phyloP scores from a whole-genome alignment of 116 monocot species.

The Cymodocea nodosa region DNA sequence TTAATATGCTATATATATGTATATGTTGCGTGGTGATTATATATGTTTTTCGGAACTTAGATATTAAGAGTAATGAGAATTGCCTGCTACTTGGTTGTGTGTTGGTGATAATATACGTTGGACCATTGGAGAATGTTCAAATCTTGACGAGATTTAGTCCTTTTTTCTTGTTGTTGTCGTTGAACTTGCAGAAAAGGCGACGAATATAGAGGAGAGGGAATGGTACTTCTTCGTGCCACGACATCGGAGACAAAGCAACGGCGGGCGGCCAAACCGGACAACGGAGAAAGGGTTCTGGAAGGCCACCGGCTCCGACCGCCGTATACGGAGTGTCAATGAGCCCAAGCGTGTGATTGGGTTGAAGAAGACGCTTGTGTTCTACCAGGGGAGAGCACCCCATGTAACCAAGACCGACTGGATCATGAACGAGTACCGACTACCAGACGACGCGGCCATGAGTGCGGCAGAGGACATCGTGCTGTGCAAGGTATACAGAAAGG shows the following conservation, averaged over 20 bases:
- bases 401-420: slow-evolving; percentile 64
- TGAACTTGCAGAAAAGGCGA: slow-evolving; percentile 26
- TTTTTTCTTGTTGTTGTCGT: not conserved
- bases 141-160: too few species aligned
- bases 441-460: not conserved
- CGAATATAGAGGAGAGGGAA: slow-evolving; percentile 56
- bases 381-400: slow-evolving; percentile 44
- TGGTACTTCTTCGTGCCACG: slow-evolving; percentile 82
- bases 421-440: slow-evolving; percentile 79
- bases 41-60: too few species aligned
- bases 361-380: slow-evolving; percentile 75
- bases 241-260: slow-evolving; percentile 22
- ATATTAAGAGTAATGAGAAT: too few species aligned
- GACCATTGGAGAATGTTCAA: too few species aligned
- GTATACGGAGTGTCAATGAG: slow-evolving; percentile 26
- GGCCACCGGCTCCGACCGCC: slow-evolving; percentile 64
- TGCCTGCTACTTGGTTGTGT: too few species aligned
- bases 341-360: slow-evolving; percentile 46
- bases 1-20: too few species aligned
- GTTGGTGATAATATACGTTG: too few species aligned
- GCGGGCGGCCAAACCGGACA: slow-evolving; percentile 57
- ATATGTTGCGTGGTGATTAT: too few species aligned
- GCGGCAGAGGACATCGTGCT: slow-evolving; percentile 51
- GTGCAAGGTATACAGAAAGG: slow-evolving; percentile 72
- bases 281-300: slow-evolving; percentile 77